Percentiles rank a stretch among this genome's conserved stretches.
Conservation (phyloP, 2,329 filamentous ascomycete species). For the Cercospora berteroae region DNA sequence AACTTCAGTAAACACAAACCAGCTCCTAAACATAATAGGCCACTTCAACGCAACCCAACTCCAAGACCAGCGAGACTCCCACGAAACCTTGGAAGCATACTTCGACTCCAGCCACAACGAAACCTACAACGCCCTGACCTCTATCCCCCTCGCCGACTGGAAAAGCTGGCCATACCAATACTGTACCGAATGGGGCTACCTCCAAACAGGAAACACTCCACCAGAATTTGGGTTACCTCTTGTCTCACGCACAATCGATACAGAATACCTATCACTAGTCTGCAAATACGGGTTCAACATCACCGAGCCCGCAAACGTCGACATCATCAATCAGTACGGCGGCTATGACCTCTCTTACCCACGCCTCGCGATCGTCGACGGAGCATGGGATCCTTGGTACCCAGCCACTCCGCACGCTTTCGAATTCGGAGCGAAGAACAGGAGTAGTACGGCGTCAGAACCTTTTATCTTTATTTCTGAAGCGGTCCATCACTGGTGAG, state of each 20-base stretch:
- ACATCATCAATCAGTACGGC: conserved; percentile 72
- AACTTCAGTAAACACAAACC: conserved; percentile 47
- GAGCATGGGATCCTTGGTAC: conserved; percentile 77
- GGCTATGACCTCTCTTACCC: conserved; percentile 68
- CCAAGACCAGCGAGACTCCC: conserved; percentile 37
- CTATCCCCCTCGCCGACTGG: conserved; percentile 21
- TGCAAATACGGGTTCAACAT: conserved; percentile 72
- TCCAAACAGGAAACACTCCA: conserved; percentile 71
- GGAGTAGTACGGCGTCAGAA: conserved; percentile 61
- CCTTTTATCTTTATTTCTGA: conserved; percentile 70
- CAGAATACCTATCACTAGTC: conserved; percentile 60
- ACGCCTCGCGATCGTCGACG: conserved; percentile 74
- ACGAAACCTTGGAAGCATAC: conserved; percentile 51
- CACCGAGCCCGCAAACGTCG: conserved; percentile 59
- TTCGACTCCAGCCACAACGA: conserved; percentile 49
- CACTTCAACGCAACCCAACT: conserved; percentile 51
- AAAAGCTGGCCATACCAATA: conserved; percentile 54
- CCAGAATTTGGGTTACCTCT: conserved; percentile 59
- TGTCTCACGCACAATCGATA: conserved; percentile 66
- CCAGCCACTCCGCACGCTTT: conserved; percentile 36
- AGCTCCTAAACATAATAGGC: conserved; percentile 57
- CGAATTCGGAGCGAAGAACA: conserved; percentile 46
- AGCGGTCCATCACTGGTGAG: conserved; percentile 69
- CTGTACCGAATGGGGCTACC: conserved; percentile 67
- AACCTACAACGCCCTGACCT: conserved; percentile 31